A percentile compares a stretch with the other conserved stretches of the same genome.
These are phyloP conservation scores for Coemansia guatemalensis DNA, from an alignment of 192 early-diverging fungal genomes.

Conservation along the genomic window DNA sequence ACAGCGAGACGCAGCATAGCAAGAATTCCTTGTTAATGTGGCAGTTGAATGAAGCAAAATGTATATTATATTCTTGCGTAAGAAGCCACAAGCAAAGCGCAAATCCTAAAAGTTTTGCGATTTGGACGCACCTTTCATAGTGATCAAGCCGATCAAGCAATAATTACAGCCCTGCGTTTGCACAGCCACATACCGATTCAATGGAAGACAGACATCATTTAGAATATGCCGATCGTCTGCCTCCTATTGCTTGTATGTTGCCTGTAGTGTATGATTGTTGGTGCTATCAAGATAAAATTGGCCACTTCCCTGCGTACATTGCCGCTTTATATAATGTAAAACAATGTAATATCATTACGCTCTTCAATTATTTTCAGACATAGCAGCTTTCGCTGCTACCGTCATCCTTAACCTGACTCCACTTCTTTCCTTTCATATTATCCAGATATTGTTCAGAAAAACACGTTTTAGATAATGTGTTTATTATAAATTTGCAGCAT, in stretches of 20 bases:
- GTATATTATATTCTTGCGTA: background rate
- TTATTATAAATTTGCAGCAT: background rate
- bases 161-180: background rate
- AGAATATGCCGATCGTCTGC: no score
- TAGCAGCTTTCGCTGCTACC: background rate
- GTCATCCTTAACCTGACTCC: background rate
- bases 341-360: background rate
- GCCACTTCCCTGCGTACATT: background rate
- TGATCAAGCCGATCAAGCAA: background rate
- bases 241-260: no score
- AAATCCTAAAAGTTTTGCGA: no score
- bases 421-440: background rate
- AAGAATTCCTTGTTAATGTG: background rate
- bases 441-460: background rate
- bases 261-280: background rate
- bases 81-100: background rate
- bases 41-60: conserved; percentile 4
- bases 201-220: no score
- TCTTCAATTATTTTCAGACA: background rate
- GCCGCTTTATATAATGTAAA: background rate
- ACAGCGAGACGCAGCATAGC: conserved; percentile 29
- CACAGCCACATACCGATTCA: no score
- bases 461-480: background rate
- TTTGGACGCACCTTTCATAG: background rate
- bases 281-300: background rate